Evolutionary conservation across 2,329 filamentous ascomycete species (phyloP).

Genomic region (Pseudogymnoascus verrucosus): DNA sequence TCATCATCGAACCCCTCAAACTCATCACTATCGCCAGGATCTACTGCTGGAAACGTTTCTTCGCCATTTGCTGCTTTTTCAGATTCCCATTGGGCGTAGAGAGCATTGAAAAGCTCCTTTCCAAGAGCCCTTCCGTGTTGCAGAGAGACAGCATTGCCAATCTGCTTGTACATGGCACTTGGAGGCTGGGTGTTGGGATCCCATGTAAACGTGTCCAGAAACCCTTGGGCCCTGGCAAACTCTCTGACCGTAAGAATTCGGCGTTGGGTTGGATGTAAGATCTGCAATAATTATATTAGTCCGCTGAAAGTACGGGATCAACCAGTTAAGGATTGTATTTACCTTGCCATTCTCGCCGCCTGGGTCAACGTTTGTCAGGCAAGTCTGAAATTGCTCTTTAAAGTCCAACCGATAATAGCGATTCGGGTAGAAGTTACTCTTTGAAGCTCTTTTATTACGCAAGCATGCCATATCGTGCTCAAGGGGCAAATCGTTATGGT

Average conservation of each 20-base stretch:
- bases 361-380: not conserved
- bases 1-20: not conserved
- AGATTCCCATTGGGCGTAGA: not conserved
- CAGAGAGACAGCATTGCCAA: conserved; percentile 17
- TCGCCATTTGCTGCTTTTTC: not conserved
- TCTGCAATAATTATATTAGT: conserved; percentile 8
- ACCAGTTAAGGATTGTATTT: not conserved
- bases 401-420: not conserved
- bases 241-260: conserved; percentile 15
- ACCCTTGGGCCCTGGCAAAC: conserved; percentile 13
- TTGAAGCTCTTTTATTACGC: not conserved
- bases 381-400: not conserved
- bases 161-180: conserved; percentile 10
- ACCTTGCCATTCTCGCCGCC: conserved; percentile 16
- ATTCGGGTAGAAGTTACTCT: not conserved
- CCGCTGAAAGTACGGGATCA: not conserved
- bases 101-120: conserved; percentile 8
- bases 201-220: conserved; percentile 16
- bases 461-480: not conserved
- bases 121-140: conserved; percentile 11
- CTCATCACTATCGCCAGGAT: not conserved
- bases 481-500: not conserved
- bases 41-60: not conserved
- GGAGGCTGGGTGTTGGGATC: conserved; percentile 1
- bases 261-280: conserved; percentile 14